These are phyloP conservation scores for Cinnamomum micranthum DNA, from an alignment of 164 flowering plant genomes.

Conservation along the genomic window DNA sequence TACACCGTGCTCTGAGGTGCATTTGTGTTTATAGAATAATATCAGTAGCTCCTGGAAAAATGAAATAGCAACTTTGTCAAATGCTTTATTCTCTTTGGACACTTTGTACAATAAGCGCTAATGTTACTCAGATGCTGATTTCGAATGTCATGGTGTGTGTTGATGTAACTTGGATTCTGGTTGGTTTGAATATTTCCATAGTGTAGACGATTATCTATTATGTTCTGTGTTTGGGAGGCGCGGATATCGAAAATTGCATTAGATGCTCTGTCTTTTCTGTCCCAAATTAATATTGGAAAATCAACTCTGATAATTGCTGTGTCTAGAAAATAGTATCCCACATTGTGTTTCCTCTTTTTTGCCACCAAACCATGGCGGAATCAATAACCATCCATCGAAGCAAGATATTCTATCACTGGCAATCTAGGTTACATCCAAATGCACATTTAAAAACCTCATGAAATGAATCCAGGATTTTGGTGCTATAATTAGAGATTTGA, in stretches of 20 bases:
- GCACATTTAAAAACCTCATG: too few species aligned
- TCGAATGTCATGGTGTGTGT: background rate
- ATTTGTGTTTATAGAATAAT: background rate
- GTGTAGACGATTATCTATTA: background rate
- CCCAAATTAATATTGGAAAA: background rate
- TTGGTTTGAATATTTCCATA: background rate
- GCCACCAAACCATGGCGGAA: too few species aligned
- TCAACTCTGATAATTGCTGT: background rate
- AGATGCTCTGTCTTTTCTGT: background rate
- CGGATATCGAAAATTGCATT: background rate
- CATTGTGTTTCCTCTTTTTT: too few species aligned
- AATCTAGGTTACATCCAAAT: too few species aligned
- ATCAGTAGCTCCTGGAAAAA: background rate
- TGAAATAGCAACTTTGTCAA: background rate
- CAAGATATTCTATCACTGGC: too few species aligned
- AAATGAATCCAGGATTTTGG: too few species aligned
- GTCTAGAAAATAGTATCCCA: background rate
- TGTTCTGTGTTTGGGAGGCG: background rate
- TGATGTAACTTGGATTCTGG: too few species aligned
- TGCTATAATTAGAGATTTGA: too few species aligned
- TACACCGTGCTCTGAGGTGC: background rate
- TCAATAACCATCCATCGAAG: too few species aligned
- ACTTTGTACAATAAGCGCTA: background rate
- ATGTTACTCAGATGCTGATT: background rate
- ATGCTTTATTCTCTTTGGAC: background rate